phyloP scores from a whole-genome alignment of 768 basidiomycete genomes.

The Rhodosporidiobolus sp. region DNA sequence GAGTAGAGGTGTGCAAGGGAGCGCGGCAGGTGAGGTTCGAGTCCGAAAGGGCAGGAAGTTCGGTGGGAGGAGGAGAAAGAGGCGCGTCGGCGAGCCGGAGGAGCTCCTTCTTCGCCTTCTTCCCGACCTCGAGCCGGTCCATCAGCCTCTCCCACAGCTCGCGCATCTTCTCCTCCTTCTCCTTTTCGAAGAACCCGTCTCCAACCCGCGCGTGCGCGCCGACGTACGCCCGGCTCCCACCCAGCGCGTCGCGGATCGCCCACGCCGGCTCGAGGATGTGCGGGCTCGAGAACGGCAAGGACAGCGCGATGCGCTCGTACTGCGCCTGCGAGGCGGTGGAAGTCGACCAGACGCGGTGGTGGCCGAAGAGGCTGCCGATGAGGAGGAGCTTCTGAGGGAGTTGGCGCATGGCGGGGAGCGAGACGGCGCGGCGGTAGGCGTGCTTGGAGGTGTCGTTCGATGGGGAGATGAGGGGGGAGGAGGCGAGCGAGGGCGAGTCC shows the following conservation, averaged over 20 bases:
- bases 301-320: not conserved
- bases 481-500: slow-evolving; percentile 45
- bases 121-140: not conserved
- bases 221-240: slow-evolving; percentile 53
- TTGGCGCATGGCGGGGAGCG: slow-evolving; percentile 45
- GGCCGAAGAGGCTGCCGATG: slow-evolving; percentile 71
- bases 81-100: not conserved
- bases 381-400: slow-evolving; percentile 58
- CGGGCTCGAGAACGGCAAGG: not conserved
- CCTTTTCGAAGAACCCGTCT: slow-evolving; percentile 59
- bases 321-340: not conserved
- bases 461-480: not conserved
- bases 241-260: slow-evolving; percentile 52
- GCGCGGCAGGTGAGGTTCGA: slow-evolving; percentile 2
- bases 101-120: not conserved
- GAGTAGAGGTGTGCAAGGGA: slow-evolving; percentile 47
- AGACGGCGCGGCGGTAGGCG: slow-evolving; percentile 16
- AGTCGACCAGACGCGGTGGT: slow-evolving; percentile 56
- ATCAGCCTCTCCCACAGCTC: slow-evolving; percentile 52
- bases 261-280: not conserved
- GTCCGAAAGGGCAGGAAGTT: not conserved
- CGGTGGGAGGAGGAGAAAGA: not conserved
- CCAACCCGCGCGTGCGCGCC: slow-evolving; percentile 66
- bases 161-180: slow-evolving; percentile 53
- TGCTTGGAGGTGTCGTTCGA: slow-evolving; percentile 6